phyloP scores from a whole-genome alignment of 352 stramenopile species.

The Albugo candida region DNA sequence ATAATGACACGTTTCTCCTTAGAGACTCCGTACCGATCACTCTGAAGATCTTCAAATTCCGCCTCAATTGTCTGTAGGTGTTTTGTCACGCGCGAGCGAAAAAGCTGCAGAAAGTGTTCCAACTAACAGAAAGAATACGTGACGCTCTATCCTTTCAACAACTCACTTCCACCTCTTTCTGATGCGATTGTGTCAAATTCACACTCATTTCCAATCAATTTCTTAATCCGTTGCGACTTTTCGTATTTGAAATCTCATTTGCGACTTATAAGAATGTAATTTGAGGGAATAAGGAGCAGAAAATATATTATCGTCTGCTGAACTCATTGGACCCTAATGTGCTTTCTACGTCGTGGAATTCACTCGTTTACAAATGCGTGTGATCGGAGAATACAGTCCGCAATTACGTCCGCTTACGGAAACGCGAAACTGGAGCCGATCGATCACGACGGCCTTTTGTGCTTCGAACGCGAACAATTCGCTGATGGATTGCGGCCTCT shows the following conservation, averaged over 20 bases:
- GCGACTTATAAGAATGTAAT: too few relatives aligned
- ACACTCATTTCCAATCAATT: background rate
- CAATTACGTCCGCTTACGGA: conserved; percentile 51
- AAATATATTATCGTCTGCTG: too few relatives aligned
- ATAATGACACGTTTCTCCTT: background rate
- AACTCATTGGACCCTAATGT: too few relatives aligned
- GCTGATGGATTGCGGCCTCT: conserved; percentile 96
- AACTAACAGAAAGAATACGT: background rate
- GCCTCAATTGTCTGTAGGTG: conserved; percentile 68
- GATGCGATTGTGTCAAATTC: conserved; percentile 15
- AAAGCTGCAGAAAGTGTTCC: conserved; percentile 74
- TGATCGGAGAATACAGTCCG: background rate
- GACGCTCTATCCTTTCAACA: background rate
- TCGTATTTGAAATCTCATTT: too few relatives aligned
- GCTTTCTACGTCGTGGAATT: too few relatives aligned
- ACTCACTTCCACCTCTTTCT: conserved; percentile 28
- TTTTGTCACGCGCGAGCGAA: conserved; percentile 46
- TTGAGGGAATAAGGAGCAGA: too few relatives aligned
- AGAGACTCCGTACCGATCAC: conserved; percentile 19
- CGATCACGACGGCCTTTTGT: conserved; percentile 84
- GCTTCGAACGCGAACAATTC: conserved; percentile 96
- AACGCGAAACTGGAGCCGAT: conserved; percentile 79
- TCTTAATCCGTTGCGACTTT: too few relatives aligned
- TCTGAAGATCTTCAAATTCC: conserved; percentile 71
- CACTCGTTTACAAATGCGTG: too few relatives aligned